Evolutionary conservation across 202 grass and related monocot species (phyloP).

Genomic region (Musa balbisiana): DNA sequence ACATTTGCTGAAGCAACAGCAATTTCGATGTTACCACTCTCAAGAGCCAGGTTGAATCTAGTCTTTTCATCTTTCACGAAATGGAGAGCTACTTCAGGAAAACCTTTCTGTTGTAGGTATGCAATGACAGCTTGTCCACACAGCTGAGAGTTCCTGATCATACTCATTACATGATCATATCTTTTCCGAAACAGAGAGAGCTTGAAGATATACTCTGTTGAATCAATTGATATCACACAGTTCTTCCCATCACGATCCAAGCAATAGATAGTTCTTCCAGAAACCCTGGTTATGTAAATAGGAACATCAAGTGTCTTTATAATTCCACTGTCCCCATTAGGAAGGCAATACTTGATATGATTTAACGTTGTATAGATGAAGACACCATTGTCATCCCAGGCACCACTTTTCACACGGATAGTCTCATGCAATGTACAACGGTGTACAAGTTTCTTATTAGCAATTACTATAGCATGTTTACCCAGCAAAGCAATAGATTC

Average conservation of each 20-base stretch:
- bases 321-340: constrained; percentile 91
- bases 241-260: constrained; percentile 97
- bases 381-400: constrained; percentile 95
- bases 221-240: constrained; percentile 67
- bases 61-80: constrained; percentile 99
- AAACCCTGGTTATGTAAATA: constrained; percentile 93
- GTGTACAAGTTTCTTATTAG: constrained; percentile 81
- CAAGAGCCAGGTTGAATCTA: constrained; percentile 82
- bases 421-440: constrained; percentile 90
- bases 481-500: constrained; percentile 77
- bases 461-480: constrained; percentile 94
- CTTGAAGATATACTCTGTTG: constrained; percentile 98
- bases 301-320: constrained; percentile 88
- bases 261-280: constrained; percentile 68
- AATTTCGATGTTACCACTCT: constrained; percentile 87
- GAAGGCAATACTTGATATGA: constrained; percentile 99
- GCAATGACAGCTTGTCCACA: constrained; percentile 94
- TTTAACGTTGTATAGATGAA: constrained; percentile 93
- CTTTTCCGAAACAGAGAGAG: constrained; percentile 68
- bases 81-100: constrained; percentile 98
- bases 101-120: constrained; percentile 95
- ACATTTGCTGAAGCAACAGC: constrained; percentile 98
- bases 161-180: constrained; percentile 96
- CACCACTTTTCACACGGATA: constrained; percentile 96
- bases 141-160: constrained; percentile 91